Base-by-base conservation (phyloP, 441 rosid genomes). In the Codiaeum variegatum region DNA sequence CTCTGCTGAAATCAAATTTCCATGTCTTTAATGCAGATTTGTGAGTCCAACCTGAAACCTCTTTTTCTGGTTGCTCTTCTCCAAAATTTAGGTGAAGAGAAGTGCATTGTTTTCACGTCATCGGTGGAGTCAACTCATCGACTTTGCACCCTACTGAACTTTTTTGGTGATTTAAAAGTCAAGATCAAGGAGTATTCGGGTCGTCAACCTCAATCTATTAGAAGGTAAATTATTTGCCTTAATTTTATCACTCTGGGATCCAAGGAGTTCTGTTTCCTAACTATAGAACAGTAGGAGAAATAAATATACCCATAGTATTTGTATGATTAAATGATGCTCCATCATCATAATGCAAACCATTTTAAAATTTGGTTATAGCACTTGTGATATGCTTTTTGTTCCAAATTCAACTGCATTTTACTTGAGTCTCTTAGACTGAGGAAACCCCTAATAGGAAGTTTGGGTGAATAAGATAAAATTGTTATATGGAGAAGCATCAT, bases 141-240 rank as follows among this genome's bases (percentile, higher is more conserved):
- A 68, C 85, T 95, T 28, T 92, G 93, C 83, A 88, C 84, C 75
- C 78, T 95, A 62, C 84, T 95, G 71, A 90, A 90, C 79, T 85
- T 82, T 76, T 95, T 95, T 76, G 90, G 75, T 70, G 97, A 91
- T 67, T 63, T 91, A 74, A 82, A 84, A 23, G 78, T 92, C 71
- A 94, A 88, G 82, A 88, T 92, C 78, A 90, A 90, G 79, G 98
- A 91, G 79, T 91, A 91, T 86, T 92, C 99, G 0, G 87, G 98
- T 69, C 91, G 85, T 81, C 96, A 88, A 66, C 91, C 76, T 72
- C 98, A 92, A 78, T 84, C 94, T 73, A 71, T 82, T 42, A 89
- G 99, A 78, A 92, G 98, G 99, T 94, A 80, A 79, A 60, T 47
- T 71, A 21, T 47, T 61, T 71, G 23, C 24, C 21, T 42, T 31